These are phyloP conservation scores for Nicotiana knightiana DNA, from an alignment of 257 asterid species.

Conservation along the genomic window DNA sequence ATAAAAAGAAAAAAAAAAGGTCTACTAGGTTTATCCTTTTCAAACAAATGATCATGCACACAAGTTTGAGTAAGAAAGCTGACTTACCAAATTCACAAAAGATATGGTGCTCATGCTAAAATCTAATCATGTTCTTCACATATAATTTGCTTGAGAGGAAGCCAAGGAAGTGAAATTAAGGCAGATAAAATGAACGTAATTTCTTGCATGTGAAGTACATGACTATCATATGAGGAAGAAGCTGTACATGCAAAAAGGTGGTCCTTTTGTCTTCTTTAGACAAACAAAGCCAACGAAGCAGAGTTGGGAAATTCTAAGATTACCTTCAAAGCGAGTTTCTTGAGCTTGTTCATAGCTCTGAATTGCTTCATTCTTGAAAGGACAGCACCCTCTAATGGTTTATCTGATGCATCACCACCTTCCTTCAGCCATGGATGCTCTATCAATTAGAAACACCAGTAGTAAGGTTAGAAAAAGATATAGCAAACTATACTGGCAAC, in stretches of 20 bases:
- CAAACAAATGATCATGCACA: not conserved
- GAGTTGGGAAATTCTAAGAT: not conserved
- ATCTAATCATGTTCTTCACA: not conserved
- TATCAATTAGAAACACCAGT: slow-evolving; percentile 14
- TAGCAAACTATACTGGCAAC: not conserved
- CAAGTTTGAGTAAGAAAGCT: not conserved
- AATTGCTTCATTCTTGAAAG: slow-evolving; percentile 89
- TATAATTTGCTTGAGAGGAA: not conserved
- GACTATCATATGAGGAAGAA: not conserved
- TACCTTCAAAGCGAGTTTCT: slow-evolving; percentile 87
- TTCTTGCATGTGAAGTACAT: not conserved
- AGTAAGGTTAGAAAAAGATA: not conserved
- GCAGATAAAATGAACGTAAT: not conserved
- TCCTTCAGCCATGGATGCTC: slow-evolving; percentile 90
- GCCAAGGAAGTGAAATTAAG: not conserved
- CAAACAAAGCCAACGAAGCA: not conserved
- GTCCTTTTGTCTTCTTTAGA: not conserved
- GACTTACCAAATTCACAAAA: not conserved
- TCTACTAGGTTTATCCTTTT: not conserved
- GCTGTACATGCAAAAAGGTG: not conserved
- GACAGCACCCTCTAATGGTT: slow-evolving; percentile 80
- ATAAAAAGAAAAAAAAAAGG: not conserved
- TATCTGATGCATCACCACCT: slow-evolving; percentile 83
- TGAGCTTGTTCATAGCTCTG: slow-evolving; percentile 93
- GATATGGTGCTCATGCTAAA: not conserved